Conservation (phyloP, 2,329 filamentous ascomycete species). For the Fusarium beomiforme region DNA sequence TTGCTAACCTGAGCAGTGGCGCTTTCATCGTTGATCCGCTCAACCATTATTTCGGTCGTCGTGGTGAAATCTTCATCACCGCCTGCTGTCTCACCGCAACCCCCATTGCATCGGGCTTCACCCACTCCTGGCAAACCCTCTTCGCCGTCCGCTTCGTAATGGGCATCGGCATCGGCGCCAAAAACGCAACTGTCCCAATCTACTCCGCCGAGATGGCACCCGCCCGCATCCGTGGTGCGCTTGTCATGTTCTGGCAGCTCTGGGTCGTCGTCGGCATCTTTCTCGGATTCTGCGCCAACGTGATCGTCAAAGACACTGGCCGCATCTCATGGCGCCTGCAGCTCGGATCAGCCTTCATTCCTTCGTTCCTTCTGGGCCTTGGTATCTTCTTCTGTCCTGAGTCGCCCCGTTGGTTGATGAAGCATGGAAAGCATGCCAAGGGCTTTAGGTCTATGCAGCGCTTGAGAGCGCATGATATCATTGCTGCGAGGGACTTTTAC, state of each 20-base stretch:
- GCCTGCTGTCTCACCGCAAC: slow-evolving; percentile 53
- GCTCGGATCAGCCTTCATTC: slow-evolving; percentile 66
- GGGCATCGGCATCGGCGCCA: slow-evolving; percentile 74
- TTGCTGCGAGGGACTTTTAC: slow-evolving; percentile 68
- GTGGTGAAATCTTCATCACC: slow-evolving; percentile 72
- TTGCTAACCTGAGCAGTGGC: slow-evolving; percentile 22
- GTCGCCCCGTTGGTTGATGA: slow-evolving; percentile 70
- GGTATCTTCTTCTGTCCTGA: slow-evolving; percentile 73
- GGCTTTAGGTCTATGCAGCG: slow-evolving; percentile 64
- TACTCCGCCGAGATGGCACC: slow-evolving; percentile 79
- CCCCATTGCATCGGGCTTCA: slow-evolving; percentile 60
- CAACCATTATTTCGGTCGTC: slow-evolving; percentile 72
- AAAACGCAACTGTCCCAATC: slow-evolving; percentile 72
- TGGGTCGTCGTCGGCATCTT: slow-evolving; percentile 51
- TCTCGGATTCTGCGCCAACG: slow-evolving; percentile 62
- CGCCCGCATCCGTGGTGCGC: slow-evolving; percentile 71
- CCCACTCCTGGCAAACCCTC: slow-evolving; percentile 72
- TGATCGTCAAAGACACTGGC: slow-evolving; percentile 63
- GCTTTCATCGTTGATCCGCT: slow-evolving; percentile 59
- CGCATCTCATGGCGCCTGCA: slow-evolving; percentile 69
- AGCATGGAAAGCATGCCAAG: slow-evolving; percentile 66
- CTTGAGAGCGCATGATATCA: slow-evolving; percentile 62
- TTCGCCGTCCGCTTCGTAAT: slow-evolving; percentile 73
- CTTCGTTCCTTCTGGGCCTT: slow-evolving; percentile 61
- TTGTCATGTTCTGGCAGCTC: slow-evolving; percentile 80